phyloP scores from a whole-genome alignment of 768 basidiomycete genomes.

The Trametes maxima region DNA sequence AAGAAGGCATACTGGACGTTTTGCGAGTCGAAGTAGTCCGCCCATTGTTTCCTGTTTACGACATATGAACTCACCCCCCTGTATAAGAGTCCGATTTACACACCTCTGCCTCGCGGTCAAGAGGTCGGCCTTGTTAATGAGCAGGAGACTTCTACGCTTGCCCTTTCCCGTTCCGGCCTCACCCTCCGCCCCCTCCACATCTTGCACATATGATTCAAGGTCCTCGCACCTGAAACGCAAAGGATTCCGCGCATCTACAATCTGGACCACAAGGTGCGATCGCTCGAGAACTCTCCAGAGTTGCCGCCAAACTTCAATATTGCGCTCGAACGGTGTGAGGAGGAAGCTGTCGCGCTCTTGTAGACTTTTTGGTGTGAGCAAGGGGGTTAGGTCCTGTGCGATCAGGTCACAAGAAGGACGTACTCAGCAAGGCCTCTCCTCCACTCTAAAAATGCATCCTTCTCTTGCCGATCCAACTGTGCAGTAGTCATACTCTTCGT shows the following conservation, averaged over 20 bases:
- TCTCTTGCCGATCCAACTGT: constrained; percentile 87
- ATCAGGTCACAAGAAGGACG: no score
- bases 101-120: constrained; percentile 86
- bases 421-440: constrained; percentile 88
- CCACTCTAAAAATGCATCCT: constrained; percentile 92
- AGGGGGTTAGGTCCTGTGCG: background rate
- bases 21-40: constrained; percentile 83
- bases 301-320: constrained; percentile 98
- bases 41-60: constrained; percentile 73
- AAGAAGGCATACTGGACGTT: constrained; percentile 87
- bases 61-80: background rate
- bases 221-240: constrained; percentile 91
- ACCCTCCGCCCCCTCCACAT: constrained; percentile 82
- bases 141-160: constrained; percentile 71
- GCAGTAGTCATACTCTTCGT: constrained; percentile 73
- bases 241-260: constrained; percentile 96
- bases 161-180: constrained; percentile 77
- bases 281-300: constrained; percentile 96
- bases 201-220: constrained; percentile 80
- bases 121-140: constrained; percentile 97
- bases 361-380: constrained; percentile 51
- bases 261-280: constrained; percentile 92
- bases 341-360: constrained; percentile 87
- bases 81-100: constrained; percentile 15
- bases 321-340: constrained; percentile 96